Evolutionary conservation across 2,329 filamentous ascomycete genomes (phyloP).

Genomic region (Mycocentrospora acerina): DNA sequence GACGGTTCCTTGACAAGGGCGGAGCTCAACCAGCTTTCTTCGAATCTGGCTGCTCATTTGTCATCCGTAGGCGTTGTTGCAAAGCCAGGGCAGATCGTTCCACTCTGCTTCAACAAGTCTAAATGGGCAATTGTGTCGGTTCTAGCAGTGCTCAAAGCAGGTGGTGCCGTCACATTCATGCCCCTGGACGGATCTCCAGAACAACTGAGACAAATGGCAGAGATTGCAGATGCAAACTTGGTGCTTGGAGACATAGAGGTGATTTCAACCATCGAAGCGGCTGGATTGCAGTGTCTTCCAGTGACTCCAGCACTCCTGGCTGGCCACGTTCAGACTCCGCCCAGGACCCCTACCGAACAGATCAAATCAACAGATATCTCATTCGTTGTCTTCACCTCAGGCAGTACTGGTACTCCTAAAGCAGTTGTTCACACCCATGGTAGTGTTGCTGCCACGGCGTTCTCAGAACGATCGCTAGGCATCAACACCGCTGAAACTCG

Average conservation of each 20-base stretch:
- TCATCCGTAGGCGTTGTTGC: conserved; percentile 13
- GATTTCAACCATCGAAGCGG: too few relatives aligned
- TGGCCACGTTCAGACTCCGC: too few relatives aligned
- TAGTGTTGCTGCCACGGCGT: neutral
- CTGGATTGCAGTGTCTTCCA: too few relatives aligned
- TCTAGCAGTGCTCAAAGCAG: conserved; percentile 31
- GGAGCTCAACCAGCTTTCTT: conserved; percentile 12
- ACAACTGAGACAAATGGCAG: too few relatives aligned
- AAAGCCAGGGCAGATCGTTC: conserved; percentile 18
- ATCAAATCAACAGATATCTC: too few relatives aligned
- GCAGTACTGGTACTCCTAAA: conserved; percentile 48
- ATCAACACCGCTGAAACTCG: conserved; percentile 35
- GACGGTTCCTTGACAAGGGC: conserved; percentile 21
- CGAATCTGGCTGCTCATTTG: conserved; percentile 16
- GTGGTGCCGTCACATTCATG: too few relatives aligned
- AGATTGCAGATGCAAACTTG: too few relatives aligned
- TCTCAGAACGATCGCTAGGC: too few relatives aligned
- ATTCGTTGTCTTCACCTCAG: conserved; percentile 58
- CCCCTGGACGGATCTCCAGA: too few relatives aligned
- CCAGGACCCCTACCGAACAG: too few relatives aligned
- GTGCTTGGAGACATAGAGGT: too few relatives aligned
- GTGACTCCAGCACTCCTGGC: too few relatives aligned
- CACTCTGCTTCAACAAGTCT: conserved; percentile 34
- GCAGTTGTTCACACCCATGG: conserved; percentile 63
- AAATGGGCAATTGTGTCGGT: conserved; percentile 29